These are phyloP conservation scores for Nakaseomyces bracarensis DNA, from an alignment of 1,139 yeast species.

Conservation along the genomic window DNA sequence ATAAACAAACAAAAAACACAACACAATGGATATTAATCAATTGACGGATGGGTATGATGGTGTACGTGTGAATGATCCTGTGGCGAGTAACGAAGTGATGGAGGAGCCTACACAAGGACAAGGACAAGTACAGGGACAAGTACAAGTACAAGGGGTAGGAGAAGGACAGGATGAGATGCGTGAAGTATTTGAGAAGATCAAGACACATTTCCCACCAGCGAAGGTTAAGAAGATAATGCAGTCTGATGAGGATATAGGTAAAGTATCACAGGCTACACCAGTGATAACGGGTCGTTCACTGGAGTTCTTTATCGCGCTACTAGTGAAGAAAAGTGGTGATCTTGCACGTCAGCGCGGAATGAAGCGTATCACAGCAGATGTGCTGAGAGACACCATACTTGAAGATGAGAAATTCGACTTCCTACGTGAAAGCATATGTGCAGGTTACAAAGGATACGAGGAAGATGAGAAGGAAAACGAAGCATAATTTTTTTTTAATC, in stretches of 20 bases:
- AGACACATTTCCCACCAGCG: constrained; percentile 96
- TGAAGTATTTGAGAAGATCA: constrained; percentile 38
- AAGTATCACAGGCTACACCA: constrained; percentile 98
- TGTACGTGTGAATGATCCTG: constrained; percentile 1
- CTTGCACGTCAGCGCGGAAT: constrained; percentile 73
- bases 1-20: neutral
- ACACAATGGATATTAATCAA: constrained; percentile 2
- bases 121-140: neutral
- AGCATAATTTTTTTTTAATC: neutral
- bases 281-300: constrained; percentile 91
- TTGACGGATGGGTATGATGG: constrained; percentile 3
- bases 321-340: constrained; percentile 75
- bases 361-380: constrained; percentile 75
- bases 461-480: constrained; percentile 3
- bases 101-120: neutral
- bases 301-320: constrained; percentile 81
- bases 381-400: constrained; percentile 75
- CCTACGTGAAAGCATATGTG: constrained; percentile 48
- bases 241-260: constrained; percentile 95
- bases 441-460: constrained; percentile 11
- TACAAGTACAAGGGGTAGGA: neutral
- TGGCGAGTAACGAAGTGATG: constrained; percentile 3
- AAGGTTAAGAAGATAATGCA: constrained; percentile 95
- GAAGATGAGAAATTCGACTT: constrained; percentile 89
- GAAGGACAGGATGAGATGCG: constrained; percentile 14